Evolutionary conservation across 768 basidiomycete genomes (phyloP).

Genomic region (Pleurotus djamor): DNA sequence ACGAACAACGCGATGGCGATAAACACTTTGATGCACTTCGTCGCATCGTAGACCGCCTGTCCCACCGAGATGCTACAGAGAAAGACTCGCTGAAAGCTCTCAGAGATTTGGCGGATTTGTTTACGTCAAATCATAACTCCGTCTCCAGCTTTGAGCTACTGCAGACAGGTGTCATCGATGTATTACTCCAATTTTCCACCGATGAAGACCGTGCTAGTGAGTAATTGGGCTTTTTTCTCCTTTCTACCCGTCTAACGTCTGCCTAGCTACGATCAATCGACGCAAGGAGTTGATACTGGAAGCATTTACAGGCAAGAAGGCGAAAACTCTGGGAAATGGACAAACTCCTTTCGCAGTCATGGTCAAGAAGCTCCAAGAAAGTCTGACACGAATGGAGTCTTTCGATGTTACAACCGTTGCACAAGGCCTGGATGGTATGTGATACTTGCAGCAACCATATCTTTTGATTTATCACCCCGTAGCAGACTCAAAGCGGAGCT

Average conservation of each 20-base stretch:
- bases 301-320: conserved; percentile 61
- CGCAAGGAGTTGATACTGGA: conserved; percentile 82
- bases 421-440: conserved; percentile 76
- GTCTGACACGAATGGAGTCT: conserved; percentile 90
- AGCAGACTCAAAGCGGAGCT: conserved; percentile 85
- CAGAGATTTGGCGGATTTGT: conserved; percentile 75
- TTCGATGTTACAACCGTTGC: conserved; percentile 94
- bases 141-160: conserved; percentile 96
- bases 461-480: not conserved
- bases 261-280: conserved; percentile 55
- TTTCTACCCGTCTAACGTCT: conserved; percentile 7
- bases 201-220: conserved; percentile 59
- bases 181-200: conserved; percentile 78
- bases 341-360: conserved; percentile 72
- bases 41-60: conserved; percentile 64
- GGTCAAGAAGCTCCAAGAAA: conserved; percentile 96
- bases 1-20: conserved; percentile 55
- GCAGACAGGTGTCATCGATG: conserved; percentile 91
- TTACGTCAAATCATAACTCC: conserved; percentile 71
- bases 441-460: not conserved
- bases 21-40: conserved; percentile 64
- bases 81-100: conserved; percentile 60
- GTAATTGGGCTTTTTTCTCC: conserved; percentile 16
- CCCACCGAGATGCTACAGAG: conserved; percentile 53
- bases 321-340: conserved; percentile 35